phyloP scores from a whole-genome alignment of 2,329 filamentous ascomycete genomes.

The Ascosphaera apis region DNA sequence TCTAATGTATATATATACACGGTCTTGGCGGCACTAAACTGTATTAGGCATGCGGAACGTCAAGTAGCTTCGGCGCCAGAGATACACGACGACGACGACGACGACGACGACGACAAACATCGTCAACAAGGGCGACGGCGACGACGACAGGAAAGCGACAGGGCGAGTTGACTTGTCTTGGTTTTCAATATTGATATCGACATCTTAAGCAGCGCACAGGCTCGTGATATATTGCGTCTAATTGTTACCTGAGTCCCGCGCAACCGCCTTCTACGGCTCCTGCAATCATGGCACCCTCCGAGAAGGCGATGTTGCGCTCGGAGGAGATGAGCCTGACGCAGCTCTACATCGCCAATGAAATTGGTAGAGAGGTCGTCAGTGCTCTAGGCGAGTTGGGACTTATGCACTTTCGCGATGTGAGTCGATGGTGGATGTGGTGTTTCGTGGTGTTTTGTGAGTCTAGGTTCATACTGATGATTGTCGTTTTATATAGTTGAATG shows the following conservation, averaged over 20 bases:
- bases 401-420: conserved; percentile 92
- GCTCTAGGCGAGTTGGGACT: conserved; percentile 87
- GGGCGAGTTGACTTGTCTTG: no score
- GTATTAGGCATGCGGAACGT: not conserved
- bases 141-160: not conserved
- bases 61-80: not conserved
- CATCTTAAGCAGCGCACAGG: no score
- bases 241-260: not conserved
- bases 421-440: conserved; percentile 12
- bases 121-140: not conserved
- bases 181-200: no score
- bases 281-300: conserved; percentile 32
- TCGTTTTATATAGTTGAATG: conserved; percentile 47
- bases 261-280: not conserved
- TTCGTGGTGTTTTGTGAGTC: not conserved
- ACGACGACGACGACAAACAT: not conserved
- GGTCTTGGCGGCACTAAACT: not conserved
- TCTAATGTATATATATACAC: not conserved
- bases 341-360: conserved; percentile 98
- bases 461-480: conserved; percentile 6
- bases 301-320: conserved; percentile 97
- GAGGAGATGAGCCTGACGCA: conserved; percentile 99
- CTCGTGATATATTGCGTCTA: not conserved
- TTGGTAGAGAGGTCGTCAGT: conserved; percentile 90
- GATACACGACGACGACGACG: not conserved